These are phyloP conservation scores for Cytidiella melzeri DNA, from an alignment of 768 basidiomycete species.

Conservation along the genomic window DNA sequence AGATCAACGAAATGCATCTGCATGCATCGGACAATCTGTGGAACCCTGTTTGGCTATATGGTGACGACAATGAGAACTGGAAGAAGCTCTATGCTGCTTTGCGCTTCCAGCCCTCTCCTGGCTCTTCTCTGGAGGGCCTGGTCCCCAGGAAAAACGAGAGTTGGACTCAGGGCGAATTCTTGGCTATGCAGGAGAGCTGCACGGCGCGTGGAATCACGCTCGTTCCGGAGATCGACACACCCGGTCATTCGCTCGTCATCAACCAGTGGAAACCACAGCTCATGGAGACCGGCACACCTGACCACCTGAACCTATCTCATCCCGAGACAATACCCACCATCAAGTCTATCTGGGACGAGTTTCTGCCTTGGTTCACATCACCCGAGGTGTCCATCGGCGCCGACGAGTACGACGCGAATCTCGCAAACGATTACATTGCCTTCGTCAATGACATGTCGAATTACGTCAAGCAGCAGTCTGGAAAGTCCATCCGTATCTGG, in stretches of 20 bases:
- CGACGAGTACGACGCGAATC: slow-evolving; percentile 34
- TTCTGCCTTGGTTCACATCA: slow-evolving; percentile 27
- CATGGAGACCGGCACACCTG: slow-evolving; percentile 31
- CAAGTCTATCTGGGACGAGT: slow-evolving; percentile 37
- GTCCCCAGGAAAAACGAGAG: slow-evolving; percentile 36
- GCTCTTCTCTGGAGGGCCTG: slow-evolving; percentile 29
- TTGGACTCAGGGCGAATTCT: slow-evolving; percentile 30
- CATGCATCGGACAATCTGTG: slow-evolving; percentile 40
- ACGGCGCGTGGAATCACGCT: slow-evolving; percentile 32
- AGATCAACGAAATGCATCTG: slow-evolving; percentile 37
- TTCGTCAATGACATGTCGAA: slow-evolving; percentile 39
- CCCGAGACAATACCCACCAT: slow-evolving; percentile 39
- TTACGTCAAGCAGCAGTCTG: slow-evolving; percentile 25
- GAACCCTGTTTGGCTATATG: slow-evolving; percentile 34
- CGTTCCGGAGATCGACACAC: slow-evolving; percentile 39
- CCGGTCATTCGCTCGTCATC: slow-evolving; percentile 38
- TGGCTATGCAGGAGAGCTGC: slow-evolving; percentile 31
- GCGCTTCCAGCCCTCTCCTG: slow-evolving; percentile 32
- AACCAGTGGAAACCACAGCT: slow-evolving; percentile 41
- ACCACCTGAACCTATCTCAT: slow-evolving; percentile 35
- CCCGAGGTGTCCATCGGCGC: slow-evolving; percentile 44
- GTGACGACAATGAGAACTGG: slow-evolving; percentile 29
- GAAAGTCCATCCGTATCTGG: slow-evolving; percentile 39
- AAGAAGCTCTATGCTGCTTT: slow-evolving; percentile 36
- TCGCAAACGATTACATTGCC: slow-evolving; percentile 37